Conservation (phyloP, 2,329 filamentous ascomycete species). For the Aspergillus jensenii region DNA sequence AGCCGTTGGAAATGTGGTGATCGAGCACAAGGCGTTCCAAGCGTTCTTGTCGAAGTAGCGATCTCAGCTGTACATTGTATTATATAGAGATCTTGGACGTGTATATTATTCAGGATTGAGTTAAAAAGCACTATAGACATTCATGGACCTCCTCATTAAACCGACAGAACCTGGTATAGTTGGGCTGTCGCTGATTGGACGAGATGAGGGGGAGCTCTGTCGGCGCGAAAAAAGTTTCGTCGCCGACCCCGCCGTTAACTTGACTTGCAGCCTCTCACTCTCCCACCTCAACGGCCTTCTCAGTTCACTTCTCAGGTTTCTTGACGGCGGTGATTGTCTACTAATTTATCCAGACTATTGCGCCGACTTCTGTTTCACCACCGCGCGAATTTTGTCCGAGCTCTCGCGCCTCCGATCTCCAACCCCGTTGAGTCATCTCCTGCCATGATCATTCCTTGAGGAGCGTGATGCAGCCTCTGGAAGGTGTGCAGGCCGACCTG, state of each 20-base stretch:
- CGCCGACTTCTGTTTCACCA: background rate
- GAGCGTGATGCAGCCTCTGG: conserved; percentile 41
- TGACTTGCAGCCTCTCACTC: conserved; percentile 20
- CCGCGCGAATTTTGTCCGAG: conserved; percentile 3
- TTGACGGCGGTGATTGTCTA: background rate
- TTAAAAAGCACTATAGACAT: background rate
- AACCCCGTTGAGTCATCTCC: conserved; percentile 22
- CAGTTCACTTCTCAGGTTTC: background rate
- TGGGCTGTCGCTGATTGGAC: conserved; percentile 18
- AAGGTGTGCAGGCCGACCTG: conserved; percentile 48
- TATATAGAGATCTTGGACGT: background rate
- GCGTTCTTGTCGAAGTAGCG: conserved; percentile 78
- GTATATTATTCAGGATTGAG: background rate
- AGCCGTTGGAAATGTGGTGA: conserved; percentile 79
- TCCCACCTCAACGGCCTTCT: conserved; percentile 4
- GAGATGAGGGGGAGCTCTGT: conserved; percentile 13
- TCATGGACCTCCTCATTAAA: background rate
- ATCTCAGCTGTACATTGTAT: conserved; percentile 1
- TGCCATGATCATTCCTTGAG: conserved; percentile 40
- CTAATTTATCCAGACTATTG: background rate
- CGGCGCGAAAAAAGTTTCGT: conserved; percentile 24
- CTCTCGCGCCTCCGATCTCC: conserved; percentile 7
- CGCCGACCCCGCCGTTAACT: conserved; percentile 25
- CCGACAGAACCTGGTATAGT: background rate
- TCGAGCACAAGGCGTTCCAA: conserved; percentile 94